Evolutionary conservation across 1,284 basidiomycete genomes (phyloP), one percentile per base, ranked within the genome.

Genomic region (Chalciporus piperatoides): DNA sequence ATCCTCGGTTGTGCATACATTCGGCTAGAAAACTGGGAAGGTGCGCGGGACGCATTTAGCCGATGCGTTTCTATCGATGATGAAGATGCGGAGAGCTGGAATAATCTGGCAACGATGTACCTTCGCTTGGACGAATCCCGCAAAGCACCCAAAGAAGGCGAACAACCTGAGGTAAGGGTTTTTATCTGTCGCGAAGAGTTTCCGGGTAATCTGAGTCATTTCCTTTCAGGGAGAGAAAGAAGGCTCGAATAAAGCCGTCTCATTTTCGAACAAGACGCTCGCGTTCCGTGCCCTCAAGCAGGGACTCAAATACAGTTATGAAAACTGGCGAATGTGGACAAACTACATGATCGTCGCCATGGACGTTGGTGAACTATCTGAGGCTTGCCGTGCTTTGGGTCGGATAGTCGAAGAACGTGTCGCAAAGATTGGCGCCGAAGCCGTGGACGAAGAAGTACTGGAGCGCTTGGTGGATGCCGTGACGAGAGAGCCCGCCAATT

Each of bases 71-170:
- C 81, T 8, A 84, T 99, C 53, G 95, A 98, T 55, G 92, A 96
- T 54, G 96, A 99, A 59, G 95, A 99, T 63, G 91, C 83, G 3
- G 96, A 99, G 75, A 95, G 92, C 56, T 99, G 97, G 97, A 97
- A 90, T 66, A 99, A 99, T 68, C 74, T 99, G 47, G 97, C 96
- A 19, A 95, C 89, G 55, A 88, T 95, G 61, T 97, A 98, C 68
- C 79, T 99, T 48, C 84, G 91, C 25, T 78, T 94, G 67, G 84
- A 81, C 23, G 74, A 79, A 44, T 60, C 57, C 8, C 65, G 50
- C 38, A 51, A 59, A 27, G 49, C 53, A 42, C 54, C 55, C 28
- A 12, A 37, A 10, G 58, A 56, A 33, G 61, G 53, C 28, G 63
- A 62, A 21, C 68, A 61, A 40, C 61, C 60, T 11, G 56, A 66